phyloP scores from a whole-genome alignment of 129 eudicot genomes.

The Arctium lappa region DNA sequence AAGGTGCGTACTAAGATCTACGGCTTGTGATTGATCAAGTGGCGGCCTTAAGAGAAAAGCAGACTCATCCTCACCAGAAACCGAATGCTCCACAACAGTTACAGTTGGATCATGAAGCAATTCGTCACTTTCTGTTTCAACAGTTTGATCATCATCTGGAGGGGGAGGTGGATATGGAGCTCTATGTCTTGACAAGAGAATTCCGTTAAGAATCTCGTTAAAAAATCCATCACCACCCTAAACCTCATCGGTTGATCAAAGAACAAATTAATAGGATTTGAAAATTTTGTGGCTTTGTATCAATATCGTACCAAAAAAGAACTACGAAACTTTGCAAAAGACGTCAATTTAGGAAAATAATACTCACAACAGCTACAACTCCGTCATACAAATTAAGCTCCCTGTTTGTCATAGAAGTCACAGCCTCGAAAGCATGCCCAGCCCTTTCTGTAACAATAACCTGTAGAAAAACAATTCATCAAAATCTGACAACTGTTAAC shows the following conservation, averaged over 20 bases:
- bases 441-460: slow-evolving; percentile 86
- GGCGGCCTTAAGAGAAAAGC: slow-evolving; percentile 56
- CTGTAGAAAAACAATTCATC: slow-evolving; percentile 33
- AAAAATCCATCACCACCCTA: slow-evolving; percentile 99
- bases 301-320: background rate
- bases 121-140: slow-evolving; percentile 33
- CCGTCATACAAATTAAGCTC: slow-evolving; percentile 80
- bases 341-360: background rate
- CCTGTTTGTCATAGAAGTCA: slow-evolving; percentile 66
- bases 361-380: slow-evolving; percentile 84
- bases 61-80: slow-evolving; percentile 50
- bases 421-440: slow-evolving; percentile 76
- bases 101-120: slow-evolving; percentile 36
- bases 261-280: slow-evolving; percentile 3
- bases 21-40: slow-evolving; percentile 32
- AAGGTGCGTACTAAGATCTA: slow-evolving; percentile 48
- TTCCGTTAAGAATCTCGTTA: slow-evolving; percentile 83
- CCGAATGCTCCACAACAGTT: slow-evolving; percentile 36
- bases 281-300: background rate
- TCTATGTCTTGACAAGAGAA: slow-evolving; percentile 85
- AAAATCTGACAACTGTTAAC: background rate
- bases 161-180: slow-evolving; percentile 82
- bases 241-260: slow-evolving; percentile 22
- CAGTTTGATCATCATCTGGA: slow-evolving; percentile 43
- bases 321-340: slow-evolving; percentile 2